phyloP scores from a whole-genome alignment of 2,329 filamentous ascomycete genomes.

The Cercospora berteroae region DNA sequence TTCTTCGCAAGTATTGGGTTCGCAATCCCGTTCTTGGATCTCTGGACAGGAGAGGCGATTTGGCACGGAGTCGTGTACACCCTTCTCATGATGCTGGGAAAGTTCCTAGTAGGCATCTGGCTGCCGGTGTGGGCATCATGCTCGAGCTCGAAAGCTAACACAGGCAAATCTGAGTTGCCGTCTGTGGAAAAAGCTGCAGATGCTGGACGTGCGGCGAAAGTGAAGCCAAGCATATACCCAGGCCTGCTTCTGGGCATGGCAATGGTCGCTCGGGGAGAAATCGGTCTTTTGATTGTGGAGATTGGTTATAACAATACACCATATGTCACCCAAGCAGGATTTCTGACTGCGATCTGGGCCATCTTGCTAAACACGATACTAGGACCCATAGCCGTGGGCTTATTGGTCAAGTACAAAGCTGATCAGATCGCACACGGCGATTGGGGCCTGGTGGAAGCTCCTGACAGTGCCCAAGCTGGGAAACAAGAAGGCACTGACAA shows the following conservation, averaged over 20 bases:
- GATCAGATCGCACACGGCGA: slow-evolving; percentile 24
- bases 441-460: slow-evolving; percentile 22
- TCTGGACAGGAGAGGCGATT: slow-evolving; percentile 34
- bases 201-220: neutral
- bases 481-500: neutral
- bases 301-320: slow-evolving; percentile 34
- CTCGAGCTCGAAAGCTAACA: neutral
- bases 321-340: slow-evolving; percentile 30
- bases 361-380: slow-evolving; percentile 57
- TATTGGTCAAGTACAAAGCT: slow-evolving; percentile 42
- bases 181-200: neutral
- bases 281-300: slow-evolving; percentile 34
- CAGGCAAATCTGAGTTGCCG: neutral
- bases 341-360: slow-evolving; percentile 43
- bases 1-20: slow-evolving; percentile 38
- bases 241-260: slow-evolving; percentile 30
- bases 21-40: slow-evolving; percentile 34
- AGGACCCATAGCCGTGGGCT: slow-evolving; percentile 53
- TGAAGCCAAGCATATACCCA: slow-evolving; percentile 9
- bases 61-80: slow-evolving; percentile 35
- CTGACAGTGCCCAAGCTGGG: neutral
- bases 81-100: slow-evolving; percentile 32
- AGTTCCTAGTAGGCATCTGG: slow-evolving; percentile 25
- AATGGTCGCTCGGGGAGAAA: slow-evolving; percentile 35
- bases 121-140: slow-evolving; percentile 5